These are phyloP conservation scores for Scenedesmus sp. DNA, from an alignment of 163 green algal genomes.

Conservation along the genomic window DNA sequence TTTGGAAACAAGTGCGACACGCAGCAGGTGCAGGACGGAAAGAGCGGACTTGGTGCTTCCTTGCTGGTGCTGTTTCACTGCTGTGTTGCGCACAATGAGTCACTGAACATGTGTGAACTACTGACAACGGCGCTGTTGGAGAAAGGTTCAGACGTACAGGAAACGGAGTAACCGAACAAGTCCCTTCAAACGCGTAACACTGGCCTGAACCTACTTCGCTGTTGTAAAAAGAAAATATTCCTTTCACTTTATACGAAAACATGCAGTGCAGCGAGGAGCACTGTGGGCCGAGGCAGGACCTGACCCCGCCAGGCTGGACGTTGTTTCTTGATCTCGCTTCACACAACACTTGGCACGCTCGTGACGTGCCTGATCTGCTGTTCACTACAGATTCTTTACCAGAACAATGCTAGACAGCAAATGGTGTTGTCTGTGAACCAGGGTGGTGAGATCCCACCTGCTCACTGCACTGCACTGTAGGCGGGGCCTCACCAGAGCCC, in stretches of 20 bases:
- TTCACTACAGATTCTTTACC: neutral
- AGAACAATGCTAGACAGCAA: too few species aligned
- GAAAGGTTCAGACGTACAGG: neutral
- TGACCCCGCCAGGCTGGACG: neutral
- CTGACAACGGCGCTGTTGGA: neutral
- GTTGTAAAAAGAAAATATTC: neutral
- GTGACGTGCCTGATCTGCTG: neutral
- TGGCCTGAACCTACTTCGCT: neutral
- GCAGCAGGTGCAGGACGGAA: neutral
- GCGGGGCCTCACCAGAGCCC: neutral
- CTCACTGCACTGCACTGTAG: neutral
- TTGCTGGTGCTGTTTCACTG: neutral
- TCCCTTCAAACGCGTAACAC: neutral
- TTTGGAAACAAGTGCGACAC: neutral
- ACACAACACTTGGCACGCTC: neutral
- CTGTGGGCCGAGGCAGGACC: neutral
- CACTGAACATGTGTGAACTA: neutral
- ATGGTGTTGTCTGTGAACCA: neutral
- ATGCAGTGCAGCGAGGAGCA: neutral
- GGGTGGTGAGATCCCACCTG: neutral
- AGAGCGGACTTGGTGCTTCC: neutral
- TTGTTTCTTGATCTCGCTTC: neutral
- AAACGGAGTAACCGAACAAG: neutral
- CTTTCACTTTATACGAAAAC: neutral
- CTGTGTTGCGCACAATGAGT: neutral